These are phyloP conservation scores for Sporopachydermia cereana DNA, from an alignment of 1,139 yeast species.

Conservation along the genomic window DNA sequence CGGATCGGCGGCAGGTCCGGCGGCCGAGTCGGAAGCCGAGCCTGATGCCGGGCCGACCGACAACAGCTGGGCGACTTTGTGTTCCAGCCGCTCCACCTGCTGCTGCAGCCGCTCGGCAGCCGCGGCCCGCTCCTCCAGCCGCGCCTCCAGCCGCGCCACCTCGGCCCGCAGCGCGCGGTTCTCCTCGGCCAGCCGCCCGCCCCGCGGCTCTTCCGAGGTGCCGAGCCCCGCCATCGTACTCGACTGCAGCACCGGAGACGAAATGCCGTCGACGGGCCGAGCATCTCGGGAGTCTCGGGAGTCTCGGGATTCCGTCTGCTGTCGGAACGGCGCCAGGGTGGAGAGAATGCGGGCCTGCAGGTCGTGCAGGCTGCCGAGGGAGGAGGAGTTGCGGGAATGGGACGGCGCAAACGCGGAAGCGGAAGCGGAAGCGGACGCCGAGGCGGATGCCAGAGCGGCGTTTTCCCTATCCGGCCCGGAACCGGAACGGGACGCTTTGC, in stretches of 20 bases:
- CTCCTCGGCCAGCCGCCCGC: conserved; percentile 17
- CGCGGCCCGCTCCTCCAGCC: conserved; percentile 21
- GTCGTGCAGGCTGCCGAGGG: not conserved
- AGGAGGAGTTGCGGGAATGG: not conserved
- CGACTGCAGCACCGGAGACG: conserved; percentile 12
- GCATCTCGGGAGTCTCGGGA: conserved; percentile 7
- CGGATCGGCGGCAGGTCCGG: too few species aligned
- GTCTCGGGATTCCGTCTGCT: conserved; percentile 7
- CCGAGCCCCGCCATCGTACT: conserved; percentile 11
- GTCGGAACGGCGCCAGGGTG: conserved; percentile 3
- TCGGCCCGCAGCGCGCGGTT: conserved; percentile 21
- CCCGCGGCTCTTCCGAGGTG: conserved; percentile 12
- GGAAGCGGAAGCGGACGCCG: not conserved
- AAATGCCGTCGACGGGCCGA: conserved; percentile 9
- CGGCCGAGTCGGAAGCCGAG: not conserved
- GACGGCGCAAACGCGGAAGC: not conserved
- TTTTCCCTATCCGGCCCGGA: too few species aligned
- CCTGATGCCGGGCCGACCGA: not conserved
- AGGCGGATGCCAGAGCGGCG: too few species aligned
- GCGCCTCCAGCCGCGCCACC: conserved; percentile 21
- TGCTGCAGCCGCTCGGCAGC: conserved; percentile 20
- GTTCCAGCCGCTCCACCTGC: conserved; percentile 17
- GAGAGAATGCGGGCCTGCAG: not conserved
- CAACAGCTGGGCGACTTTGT: not conserved
- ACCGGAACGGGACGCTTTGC: too few species aligned